Evolutionary conservation across 2,329 filamentous ascomycete genomes (phyloP).

Genomic region (Lanzia echinophila): DNA sequence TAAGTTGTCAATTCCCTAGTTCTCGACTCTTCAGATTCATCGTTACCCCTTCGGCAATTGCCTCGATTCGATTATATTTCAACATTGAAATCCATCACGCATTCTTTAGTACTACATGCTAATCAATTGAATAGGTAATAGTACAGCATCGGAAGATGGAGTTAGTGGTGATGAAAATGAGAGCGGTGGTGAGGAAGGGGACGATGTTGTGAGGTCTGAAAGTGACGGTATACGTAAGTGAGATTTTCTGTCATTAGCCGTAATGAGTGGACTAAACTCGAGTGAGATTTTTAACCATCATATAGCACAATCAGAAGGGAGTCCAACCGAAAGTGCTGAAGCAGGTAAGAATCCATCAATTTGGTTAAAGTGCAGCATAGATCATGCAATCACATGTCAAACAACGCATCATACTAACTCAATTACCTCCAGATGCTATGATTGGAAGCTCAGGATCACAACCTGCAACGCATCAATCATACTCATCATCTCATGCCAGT

Average conservation of each 20-base stretch:
- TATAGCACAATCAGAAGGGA: neutral
- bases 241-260: too few relatives aligned
- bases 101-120: neutral
- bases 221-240: neutral
- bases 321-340: neutral
- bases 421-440: neutral
- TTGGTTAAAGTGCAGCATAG: neutral
- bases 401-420: neutral
- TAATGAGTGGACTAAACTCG: neutral
- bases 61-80: too few relatives aligned
- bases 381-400: neutral
- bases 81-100: too few relatives aligned
- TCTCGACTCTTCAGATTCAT: neutral
- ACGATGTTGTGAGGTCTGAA: neutral
- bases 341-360: conserved; percentile 1
- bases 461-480: neutral
- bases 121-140: neutral
- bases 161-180: neutral
- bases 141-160: neutral
- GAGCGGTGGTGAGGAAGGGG: neutral
- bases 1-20: neutral
- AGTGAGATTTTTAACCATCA: neutral
- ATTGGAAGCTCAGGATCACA: neutral
- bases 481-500: neutral
- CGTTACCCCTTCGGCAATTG: neutral